Conservation (phyloP, 768 basidiomycete species). For the Zangia roseola region DNA sequence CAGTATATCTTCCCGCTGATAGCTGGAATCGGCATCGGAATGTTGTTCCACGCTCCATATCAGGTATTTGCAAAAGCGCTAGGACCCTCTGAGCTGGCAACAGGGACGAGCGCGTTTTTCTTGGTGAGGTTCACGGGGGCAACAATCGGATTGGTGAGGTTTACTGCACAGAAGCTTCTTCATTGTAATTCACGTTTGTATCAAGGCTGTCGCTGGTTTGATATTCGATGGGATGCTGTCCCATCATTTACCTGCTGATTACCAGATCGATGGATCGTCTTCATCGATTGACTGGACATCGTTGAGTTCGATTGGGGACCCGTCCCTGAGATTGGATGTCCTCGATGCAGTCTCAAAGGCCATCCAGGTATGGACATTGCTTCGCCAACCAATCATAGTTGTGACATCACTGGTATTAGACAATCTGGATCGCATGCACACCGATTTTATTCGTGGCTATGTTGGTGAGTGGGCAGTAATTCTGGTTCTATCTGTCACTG, state of each 20-base stretch:
- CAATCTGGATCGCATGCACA: constrained; percentile 71
- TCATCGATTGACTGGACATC: constrained; percentile 56
- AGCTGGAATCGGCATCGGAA: constrained; percentile 75
- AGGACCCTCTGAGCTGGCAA: constrained; percentile 64
- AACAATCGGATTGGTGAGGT: constrained; percentile 72
- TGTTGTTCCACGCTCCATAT: constrained; percentile 85
- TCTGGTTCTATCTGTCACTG: constrained; percentile 2
- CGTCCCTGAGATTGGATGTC: constrained; percentile 43
- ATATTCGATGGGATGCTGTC: constrained; percentile 60
- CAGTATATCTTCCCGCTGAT: constrained; percentile 65
- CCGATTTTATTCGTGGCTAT: constrained; percentile 67
- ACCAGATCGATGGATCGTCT: constrained; percentile 37
- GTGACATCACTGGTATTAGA: constrained; percentile 38
- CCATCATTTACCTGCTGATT: constrained; percentile 49
- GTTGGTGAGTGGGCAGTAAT: constrained; percentile 42
- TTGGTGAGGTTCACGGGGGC: constrained; percentile 85
- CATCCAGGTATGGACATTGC: constrained; percentile 50
- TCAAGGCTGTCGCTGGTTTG: constrained; percentile 73
- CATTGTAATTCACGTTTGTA: constrained; percentile 13
- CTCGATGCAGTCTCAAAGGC: constrained; percentile 57
- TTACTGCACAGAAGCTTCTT: not conserved
- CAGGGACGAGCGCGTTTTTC: constrained; percentile 85
- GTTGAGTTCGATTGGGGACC: constrained; percentile 46
- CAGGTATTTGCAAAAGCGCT: constrained; percentile 73
- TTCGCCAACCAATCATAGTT: not conserved